Base-by-base conservation (phyloP, 2,329 filamentous ascomycete species). In the Madurella fahalii region DNA sequence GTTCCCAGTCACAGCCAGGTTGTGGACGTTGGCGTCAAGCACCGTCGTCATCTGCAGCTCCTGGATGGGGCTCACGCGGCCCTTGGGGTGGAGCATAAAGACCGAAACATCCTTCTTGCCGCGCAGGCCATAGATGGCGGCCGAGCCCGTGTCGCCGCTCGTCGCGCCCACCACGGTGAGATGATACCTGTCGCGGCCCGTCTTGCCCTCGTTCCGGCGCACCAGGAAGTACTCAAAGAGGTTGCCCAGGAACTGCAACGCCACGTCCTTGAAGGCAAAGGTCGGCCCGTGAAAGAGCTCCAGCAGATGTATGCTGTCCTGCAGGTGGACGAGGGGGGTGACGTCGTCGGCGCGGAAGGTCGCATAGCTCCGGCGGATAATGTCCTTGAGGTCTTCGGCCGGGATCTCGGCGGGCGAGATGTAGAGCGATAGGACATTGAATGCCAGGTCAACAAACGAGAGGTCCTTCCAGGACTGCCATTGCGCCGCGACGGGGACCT, bases 41-140 rank as follows among this genome's bases (percentile, higher is more conserved):
- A 94, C 89, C 0, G 93, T 96, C 0, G 92, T 96, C 94, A 97
- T 97, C 75, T 97, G 94, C 4, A 89, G 88, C 72, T 97, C 90
- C 72, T 97, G 94, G 54, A 97, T 88, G 13, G 91, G 89, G 69
- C 87, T 91, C 59, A 97, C 87, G 62, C 90, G 88, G 58, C 91
- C 93, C 71, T 94, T 89, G 25, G 94, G 94, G 71, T 93, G 87
- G 65, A 97, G 81, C 68, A 99, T 97, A 75, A 95, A 94, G 50
- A 97, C 89, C 0, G 90, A 95, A 15, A 96, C 89, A 78, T 99
- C 94, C 74, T 95, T 92, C 83, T 97, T 97, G 52, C 92, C 91
- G 48, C 92, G 79, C 52, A 99, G 79, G 53, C 94, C 94, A 68
- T 97, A 96, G 64, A 99, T 97, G 61, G 94, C 94, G 11, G 93